Evolutionary conservation across 306 rosid species (phyloP).

Genomic region (Lathyrus tuberosus): DNA sequence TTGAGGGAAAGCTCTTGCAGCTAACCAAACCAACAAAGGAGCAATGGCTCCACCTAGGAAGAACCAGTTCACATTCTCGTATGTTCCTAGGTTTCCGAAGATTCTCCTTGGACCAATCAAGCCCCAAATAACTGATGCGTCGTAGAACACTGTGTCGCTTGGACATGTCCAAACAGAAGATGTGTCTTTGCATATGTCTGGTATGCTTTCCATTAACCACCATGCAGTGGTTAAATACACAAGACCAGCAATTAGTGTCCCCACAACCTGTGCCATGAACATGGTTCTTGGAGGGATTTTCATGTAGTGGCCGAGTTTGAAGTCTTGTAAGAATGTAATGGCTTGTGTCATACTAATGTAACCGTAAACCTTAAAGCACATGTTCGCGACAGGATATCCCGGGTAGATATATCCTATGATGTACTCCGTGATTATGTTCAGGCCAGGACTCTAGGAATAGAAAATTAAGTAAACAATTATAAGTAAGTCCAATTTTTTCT

Average conservation of each 20-base stretch:
- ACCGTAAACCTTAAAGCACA: conserved; percentile 97
- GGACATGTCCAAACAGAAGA: conserved; percentile 91
- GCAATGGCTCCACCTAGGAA: conserved; percentile 76
- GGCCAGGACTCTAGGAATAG: conserved; percentile 64
- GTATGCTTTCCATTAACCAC: conserved; percentile 93
- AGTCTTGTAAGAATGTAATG: conserved; percentile 81
- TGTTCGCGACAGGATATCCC: conserved; percentile 93
- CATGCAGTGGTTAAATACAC: conserved; percentile 84
- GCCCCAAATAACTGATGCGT: conserved; percentile 95
- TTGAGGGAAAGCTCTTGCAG: conserved; percentile 56
- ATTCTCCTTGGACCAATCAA: conserved; percentile 80
- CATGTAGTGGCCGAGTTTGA: conserved; percentile 98
- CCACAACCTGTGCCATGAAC: conserved; percentile 98
- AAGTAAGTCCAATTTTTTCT: background rate
- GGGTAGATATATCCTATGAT: conserved; percentile 90
- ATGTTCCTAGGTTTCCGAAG: conserved; percentile 69
- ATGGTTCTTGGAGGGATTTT: conserved; percentile 91
- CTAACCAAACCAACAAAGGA: conserved; percentile 73
- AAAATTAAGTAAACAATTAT: no score
- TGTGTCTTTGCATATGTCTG: conserved; percentile 75
- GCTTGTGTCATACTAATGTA: conserved; percentile 93
- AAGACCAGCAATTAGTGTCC: conserved; percentile 63
- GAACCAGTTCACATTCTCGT: conserved; percentile 75
- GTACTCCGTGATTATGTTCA: conserved; percentile 86
- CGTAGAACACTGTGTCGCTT: conserved; percentile 77